phyloP scores from a whole-genome alignment of 805 yeast genomes.

The Teunomyces kruisii region DNA sequence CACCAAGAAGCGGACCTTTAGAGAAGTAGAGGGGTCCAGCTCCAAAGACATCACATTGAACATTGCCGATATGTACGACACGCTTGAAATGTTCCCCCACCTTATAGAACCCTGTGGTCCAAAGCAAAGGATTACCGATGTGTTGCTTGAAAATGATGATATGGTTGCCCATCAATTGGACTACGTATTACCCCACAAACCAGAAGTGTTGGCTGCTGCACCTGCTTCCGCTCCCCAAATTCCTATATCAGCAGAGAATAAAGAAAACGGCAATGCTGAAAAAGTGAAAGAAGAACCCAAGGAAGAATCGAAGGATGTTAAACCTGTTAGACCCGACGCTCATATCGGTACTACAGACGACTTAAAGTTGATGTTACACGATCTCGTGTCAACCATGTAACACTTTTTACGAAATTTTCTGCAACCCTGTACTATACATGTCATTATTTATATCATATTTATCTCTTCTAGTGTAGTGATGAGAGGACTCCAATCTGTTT shows the following conservation, averaged over 20 bases:
- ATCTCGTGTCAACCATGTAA: conserved; percentile 48
- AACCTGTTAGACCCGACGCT: conserved; percentile 18
- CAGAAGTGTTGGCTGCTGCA: conserved; percentile 16
- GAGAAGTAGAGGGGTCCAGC: conserved; percentile 11
- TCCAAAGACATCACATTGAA: conserved; percentile 44
- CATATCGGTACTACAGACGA: conserved; percentile 66
- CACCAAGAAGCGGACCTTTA: conserved; percentile 19
- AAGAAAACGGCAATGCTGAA: not conserved
- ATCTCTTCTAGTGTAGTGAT: conserved; percentile 14
- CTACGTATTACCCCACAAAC: conserved; percentile 31
- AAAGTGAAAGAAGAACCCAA: conserved; percentile 3
- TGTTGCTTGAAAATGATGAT: conserved; percentile 18
- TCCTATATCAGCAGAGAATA: not conserved
- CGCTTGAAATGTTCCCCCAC: conserved; percentile 64
- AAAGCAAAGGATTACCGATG: conserved; percentile 46
- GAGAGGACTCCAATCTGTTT: conserved; percentile 12
- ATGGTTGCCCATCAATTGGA: conserved; percentile 13
- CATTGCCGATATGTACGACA: conserved; percentile 65
- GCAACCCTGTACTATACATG: conserved; percentile 4
- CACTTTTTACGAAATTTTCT: not conserved
- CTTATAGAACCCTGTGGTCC: conserved; percentile 70
- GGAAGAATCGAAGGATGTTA: conserved; percentile 1
- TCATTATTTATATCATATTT: conserved; percentile 5
- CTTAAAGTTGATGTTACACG: conserved; percentile 69
- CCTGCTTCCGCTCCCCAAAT: conserved; percentile 1